Evolutionary conservation across 176 grass and related monocot genomes (phyloP), one percentile per base, ranked within the genome.

Genomic region (maize (Zea mays)): DNA sequence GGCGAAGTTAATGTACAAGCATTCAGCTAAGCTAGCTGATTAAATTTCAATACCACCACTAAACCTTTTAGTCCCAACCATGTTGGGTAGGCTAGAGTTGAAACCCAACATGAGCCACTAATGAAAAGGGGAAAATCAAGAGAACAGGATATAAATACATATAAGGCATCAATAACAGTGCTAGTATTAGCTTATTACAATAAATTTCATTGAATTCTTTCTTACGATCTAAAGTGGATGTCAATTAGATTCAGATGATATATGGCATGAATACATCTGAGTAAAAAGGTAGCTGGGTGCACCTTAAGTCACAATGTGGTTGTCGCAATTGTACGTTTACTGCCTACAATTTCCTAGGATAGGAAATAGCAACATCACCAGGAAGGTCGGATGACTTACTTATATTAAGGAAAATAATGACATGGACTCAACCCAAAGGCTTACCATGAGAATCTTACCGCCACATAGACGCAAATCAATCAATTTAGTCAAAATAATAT

Each of bases 171-270:
- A 55, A 55, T 54, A 55, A 55, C n/a, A 55, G 51, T 55, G 2
- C 16, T 54, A 55, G 51, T 55, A n/a, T 55, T 2, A n/a, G 6
- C 16, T 55, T 6, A 55, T 55, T n/a, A 55, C 6, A n/a, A n/a
- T n/a, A 55, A n/a, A 55, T 7, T 55, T 55, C 16, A 55, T 40
- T 47, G 6, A 74, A 75, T 60, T 54, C 16, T 74, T 44, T 7
- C 16, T 60, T 61, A 75, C 9, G 11, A 75, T 75, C 49, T 61
- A 56, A 73, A 81, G n/a, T 73, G 34, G n/a, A 12, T 3, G 3
- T 54, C 7, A 73, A 54, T 41, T 57, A 57, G n/a, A 3, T 79
- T 60, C 5, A 65, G 35, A 50, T 73, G 13, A 54, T 27, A 17
- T 54, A 51, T 27, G 38, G 3, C 37, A 82, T n/a, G 37, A 72